A percentile compares a stretch with the other conserved stretches of the same genome.
phyloP scores from a whole-genome alignment of 805 yeast genomes.

The Suhomyces prunicola region DNA sequence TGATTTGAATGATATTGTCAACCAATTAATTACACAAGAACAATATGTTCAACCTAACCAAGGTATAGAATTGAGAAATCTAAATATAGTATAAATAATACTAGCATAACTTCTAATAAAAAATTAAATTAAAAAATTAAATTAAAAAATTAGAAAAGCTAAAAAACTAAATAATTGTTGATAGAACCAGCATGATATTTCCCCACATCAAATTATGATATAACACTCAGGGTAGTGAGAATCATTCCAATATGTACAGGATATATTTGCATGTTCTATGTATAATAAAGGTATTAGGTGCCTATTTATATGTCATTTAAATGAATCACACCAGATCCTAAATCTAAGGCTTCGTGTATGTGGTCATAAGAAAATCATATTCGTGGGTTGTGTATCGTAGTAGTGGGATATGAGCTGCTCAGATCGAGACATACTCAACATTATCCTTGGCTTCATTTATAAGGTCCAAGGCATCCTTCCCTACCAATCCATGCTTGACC shows the following conservation, averaged over 20 bases:
- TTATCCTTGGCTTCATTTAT: slow-evolving; percentile 74
- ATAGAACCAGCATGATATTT: not conserved
- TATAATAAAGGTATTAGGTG: not conserved
- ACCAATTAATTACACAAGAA: not conserved
- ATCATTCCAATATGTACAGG: slow-evolving; percentile 1
- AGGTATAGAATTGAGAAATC: slow-evolving; percentile 1
- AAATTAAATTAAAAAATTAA: too few species aligned
- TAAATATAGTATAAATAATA: not conserved
- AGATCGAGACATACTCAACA: slow-evolving; percentile 53
- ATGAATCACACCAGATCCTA: not conserved
- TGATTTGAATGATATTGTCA: slow-evolving; percentile 2
- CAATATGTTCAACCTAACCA: slow-evolving; percentile 2
- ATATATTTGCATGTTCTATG: slow-evolving; percentile 2
- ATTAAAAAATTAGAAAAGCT: not conserved
- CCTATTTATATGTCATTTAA: not conserved
- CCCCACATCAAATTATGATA: not conserved
- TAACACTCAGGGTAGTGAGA: not conserved
- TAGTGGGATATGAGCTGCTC: not conserved
- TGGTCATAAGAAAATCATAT: not conserved
- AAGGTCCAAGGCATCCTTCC: slow-evolving; percentile 64
- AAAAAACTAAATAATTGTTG: not conserved
- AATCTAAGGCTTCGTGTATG: not conserved
- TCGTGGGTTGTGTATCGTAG: not conserved
- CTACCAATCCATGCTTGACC: slow-evolving; percentile 77
- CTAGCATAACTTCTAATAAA: not conserved